These are phyloP conservation scores for Neobulgaria alba DNA, from an alignment of 2,329 filamentous ascomycete species.

Conservation along the genomic window DNA sequence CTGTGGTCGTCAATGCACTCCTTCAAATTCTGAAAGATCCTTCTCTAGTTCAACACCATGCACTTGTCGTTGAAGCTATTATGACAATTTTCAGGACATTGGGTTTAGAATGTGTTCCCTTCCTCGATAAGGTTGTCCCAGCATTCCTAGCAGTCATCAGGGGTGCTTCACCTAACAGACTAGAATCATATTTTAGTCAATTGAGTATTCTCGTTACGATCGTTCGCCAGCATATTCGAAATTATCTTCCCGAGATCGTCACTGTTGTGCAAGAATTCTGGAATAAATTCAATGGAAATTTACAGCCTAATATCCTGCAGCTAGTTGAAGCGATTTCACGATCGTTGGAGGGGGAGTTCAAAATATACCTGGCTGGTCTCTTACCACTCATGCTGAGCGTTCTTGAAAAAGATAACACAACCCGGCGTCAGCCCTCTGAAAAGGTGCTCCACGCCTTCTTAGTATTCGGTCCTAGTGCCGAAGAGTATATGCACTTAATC, in stretches of 20 bases:
- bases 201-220: constrained; percentile 88
- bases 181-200: constrained; percentile 97
- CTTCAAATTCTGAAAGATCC: constrained; percentile 86
- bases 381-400: constrained; percentile 91
- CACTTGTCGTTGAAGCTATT: constrained; percentile 89
- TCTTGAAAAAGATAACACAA: constrained; percentile 73
- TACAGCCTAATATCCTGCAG: constrained; percentile 86
- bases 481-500: constrained; percentile 99
- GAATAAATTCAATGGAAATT: constrained; percentile 65
- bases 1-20: constrained; percentile 92
- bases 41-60: constrained; percentile 84
- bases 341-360: constrained; percentile 95
- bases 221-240: constrained; percentile 91
- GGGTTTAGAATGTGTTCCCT: constrained; percentile 90
- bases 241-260: constrained; percentile 80
- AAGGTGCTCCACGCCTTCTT: constrained; percentile 90
- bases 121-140: constrained; percentile 87
- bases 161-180: constrained; percentile 64
- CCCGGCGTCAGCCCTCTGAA: constrained; percentile 74
- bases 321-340: constrained; percentile 90
- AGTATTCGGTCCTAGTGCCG: constrained; percentile 88
- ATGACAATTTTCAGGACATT: constrained; percentile 98
- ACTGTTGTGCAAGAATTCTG: constrained; percentile 84
- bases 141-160: constrained; percentile 87
- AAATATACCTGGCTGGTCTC: constrained; percentile 83